Evolutionary conservation across 176 grass and related monocot species (phyloP), one percentile per base, ranked within the genome.

Genomic region (Zoysia pacifica): DNA sequence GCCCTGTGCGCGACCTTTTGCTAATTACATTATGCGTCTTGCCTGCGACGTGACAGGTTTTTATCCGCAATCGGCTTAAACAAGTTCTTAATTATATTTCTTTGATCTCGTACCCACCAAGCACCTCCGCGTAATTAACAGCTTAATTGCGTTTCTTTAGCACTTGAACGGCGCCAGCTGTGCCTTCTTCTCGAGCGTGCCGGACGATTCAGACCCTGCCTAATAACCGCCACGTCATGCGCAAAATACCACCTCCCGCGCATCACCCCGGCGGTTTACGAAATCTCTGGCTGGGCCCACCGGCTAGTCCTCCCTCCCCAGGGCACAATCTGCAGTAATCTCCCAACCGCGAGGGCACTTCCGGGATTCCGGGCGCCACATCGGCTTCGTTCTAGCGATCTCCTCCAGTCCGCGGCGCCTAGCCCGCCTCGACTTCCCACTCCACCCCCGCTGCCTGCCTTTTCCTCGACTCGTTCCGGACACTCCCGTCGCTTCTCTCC

Each of bases 311-410:
- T 28, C 28, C 28, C 28, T 28, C 18, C 15, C 14, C n/a, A 18
- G 28, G 56, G n/a, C 56, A 60, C 56, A n/a, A 60, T 60, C 56
- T 10, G 56, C 9, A 60, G 19, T 13, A 64, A 64, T 64, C 28
- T 2, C 36, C 36, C 35, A 48, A 2, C 2, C 1, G 28, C 18
- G 41, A 58, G 72, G 86, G 86, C 63, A 84, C 11, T 52, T 36
- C 37, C 11, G 81, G 11, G 61, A 88, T 74, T 74, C 48, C 65
- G 1, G 5, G 10, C 51, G 4, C 44, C 86, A 68, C 52, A 69
- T 79, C 59, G 4, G 77, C 11, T 5, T 52, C 37, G 73, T 79
- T 84, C 86, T 62, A 84, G 81, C 81, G 86, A 84, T 84, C 81
- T 74, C 84, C 63, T 78, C 61, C 8, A 5, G 11, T 18, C 3